These are phyloP conservation scores for Boletus reticuloceps DNA, from an alignment of 768 basidiomycete genomes.

Conservation along the genomic window DNA sequence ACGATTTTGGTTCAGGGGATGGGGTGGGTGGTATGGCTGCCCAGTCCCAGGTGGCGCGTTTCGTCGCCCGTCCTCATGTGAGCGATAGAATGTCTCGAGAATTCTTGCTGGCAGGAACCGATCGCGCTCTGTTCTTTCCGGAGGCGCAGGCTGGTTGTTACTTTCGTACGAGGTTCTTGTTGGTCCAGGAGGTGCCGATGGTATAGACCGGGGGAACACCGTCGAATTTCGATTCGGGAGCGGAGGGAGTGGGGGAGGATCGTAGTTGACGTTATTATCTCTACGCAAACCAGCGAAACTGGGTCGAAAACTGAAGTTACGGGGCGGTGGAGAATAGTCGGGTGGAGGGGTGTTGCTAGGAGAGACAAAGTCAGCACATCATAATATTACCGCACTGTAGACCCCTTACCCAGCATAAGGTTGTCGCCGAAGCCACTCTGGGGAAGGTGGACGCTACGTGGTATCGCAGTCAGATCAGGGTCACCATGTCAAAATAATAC, in stretches of 20 bases:
- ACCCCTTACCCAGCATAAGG: slow-evolving; percentile 26
- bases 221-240: slow-evolving; percentile 10
- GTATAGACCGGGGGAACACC: slow-evolving; percentile 7
- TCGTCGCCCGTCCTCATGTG: slow-evolving; percentile 23
- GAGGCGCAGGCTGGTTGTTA: slow-evolving; percentile 3
- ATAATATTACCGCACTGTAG: neutral
- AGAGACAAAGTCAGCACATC: neutral
- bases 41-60: slow-evolving; percentile 7
- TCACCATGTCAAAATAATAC: neutral
- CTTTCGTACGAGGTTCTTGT: slow-evolving; percentile 15
- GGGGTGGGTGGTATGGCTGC: slow-evolving; percentile 9
- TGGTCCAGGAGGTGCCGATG: slow-evolving; percentile 4
- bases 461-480: slow-evolving; percentile 1
- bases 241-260: slow-evolving; percentile 10
- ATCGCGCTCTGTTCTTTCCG: slow-evolving; percentile 25
- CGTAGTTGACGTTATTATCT: neutral
- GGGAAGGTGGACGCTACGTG: slow-evolving; percentile 24
- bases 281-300: slow-evolving; percentile 16
- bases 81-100: slow-evolving; percentile 22
- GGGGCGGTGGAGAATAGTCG: slow-evolving; percentile 19
- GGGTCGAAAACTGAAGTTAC: slow-evolving; percentile 15
- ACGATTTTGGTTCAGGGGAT: slow-evolving; percentile 4
- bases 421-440: slow-evolving; percentile 24
- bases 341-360: slow-evolving; percentile 25
- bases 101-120: slow-evolving; percentile 22